Evolutionary conservation across 345 rosid species (phyloP).

Genomic region (Populus simonii): DNA sequence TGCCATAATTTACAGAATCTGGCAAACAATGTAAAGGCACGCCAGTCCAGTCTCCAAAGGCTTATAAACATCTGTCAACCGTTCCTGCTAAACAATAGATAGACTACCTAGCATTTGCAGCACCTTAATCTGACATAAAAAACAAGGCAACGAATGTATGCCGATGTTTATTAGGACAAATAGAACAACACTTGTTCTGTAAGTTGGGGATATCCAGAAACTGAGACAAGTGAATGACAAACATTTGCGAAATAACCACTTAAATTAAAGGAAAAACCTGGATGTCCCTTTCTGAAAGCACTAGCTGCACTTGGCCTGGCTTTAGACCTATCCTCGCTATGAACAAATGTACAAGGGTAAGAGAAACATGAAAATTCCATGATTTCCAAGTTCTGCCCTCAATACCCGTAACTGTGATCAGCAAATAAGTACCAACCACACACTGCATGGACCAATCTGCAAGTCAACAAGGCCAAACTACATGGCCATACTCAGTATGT

Average conservation of each 20-base stretch:
- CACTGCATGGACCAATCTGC: neutral
- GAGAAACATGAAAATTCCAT: neutral
- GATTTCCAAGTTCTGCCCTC: neutral
- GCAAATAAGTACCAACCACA: neutral
- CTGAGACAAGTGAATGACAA: neutral
- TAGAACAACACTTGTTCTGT: neutral
- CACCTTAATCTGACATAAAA: neutral
- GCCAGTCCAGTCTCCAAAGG: neutral
- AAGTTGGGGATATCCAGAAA: neutral
- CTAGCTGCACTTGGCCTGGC: neutral
- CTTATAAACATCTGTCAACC: neutral
- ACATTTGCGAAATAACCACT: neutral
- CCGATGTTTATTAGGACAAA: neutral
- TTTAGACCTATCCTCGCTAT: neutral
- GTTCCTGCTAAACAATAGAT: neutral
- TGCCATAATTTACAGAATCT: neutral
- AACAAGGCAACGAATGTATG: neutral
- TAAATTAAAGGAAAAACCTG: neutral
- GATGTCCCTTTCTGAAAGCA: neutral
- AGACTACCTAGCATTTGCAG: neutral
- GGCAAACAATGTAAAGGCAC: neutral
- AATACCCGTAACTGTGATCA: neutral
- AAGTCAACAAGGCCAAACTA: neutral
- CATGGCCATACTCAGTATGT: neutral
- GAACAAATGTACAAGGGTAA: neutral